Evolutionary conservation across 2,329 filamentous ascomycete genomes (phyloP).

Genomic region (Amauroascus verrucosus): DNA sequence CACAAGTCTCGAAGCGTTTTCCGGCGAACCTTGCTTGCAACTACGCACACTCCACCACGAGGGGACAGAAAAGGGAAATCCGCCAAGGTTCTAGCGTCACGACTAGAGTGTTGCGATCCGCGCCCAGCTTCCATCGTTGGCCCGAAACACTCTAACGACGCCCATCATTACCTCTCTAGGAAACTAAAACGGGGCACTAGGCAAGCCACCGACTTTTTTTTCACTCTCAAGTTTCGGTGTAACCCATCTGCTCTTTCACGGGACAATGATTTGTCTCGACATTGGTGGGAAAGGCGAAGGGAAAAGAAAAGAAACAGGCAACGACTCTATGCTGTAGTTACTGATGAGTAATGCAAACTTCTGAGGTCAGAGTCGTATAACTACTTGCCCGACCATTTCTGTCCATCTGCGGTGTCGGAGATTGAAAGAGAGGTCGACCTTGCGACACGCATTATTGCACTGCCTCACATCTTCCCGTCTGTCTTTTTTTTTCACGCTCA

Average conservation of each 20-base stretch:
- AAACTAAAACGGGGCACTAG: background rate
- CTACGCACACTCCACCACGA: slow-evolving; percentile 1
- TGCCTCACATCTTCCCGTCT: background rate
- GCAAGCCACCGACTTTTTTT: slow-evolving; percentile 4
- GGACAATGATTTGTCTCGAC: background rate
- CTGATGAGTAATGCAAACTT: background rate
- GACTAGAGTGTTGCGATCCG: slow-evolving; percentile 1
- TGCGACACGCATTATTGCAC: background rate
- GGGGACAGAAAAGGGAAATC: background rate
- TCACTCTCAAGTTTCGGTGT: background rate
- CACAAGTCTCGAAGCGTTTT: background rate
- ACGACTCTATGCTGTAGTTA: background rate
- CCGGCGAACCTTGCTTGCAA: background rate
- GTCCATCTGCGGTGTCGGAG: background rate
- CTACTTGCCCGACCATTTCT: background rate
- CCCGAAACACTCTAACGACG: slow-evolving; percentile 7
- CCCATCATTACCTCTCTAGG: slow-evolving; percentile 5
- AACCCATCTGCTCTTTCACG: slow-evolving; percentile 6
- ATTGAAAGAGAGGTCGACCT: background rate
- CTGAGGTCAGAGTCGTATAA: background rate
- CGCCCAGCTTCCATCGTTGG: background rate
- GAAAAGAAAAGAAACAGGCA: background rate
- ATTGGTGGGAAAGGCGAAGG: slow-evolving; percentile 1
- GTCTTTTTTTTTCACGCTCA: background rate
- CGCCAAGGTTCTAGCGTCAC: slow-evolving; percentile 6